A percentile compares a stretch with the other conserved stretches of the same genome.
These are phyloP conservation scores for Annulohypoxylon bovei DNA, from an alignment of 495 filamentous ascomycete genomes.

Conservation along the genomic window DNA sequence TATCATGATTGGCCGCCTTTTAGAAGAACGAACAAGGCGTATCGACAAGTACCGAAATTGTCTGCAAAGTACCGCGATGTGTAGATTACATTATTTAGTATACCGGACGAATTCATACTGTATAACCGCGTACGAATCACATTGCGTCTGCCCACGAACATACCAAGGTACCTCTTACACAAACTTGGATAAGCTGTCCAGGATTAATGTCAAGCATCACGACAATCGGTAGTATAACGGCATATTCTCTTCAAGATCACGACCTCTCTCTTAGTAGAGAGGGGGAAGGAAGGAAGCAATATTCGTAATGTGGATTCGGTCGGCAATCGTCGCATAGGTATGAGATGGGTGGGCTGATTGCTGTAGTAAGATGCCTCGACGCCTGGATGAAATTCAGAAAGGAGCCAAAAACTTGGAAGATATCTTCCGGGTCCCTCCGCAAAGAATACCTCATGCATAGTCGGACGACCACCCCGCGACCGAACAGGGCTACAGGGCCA, in stretches of 20 bases:
- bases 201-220: conserved; percentile 6
- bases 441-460: conserved; percentile 9
- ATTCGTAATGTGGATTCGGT: neutral
- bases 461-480: conserved; percentile 29
- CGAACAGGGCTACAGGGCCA: conserved; percentile 11
- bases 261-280: neutral
- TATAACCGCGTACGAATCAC: conserved; percentile 23
- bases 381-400: conserved; percentile 17
- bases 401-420: conserved; percentile 27
- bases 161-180: neutral
- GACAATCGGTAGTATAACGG: neutral
- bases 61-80: conserved; percentile 21
- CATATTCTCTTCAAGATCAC: neutral
- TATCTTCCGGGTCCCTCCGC: conserved; percentile 33
- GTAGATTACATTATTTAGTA: conserved; percentile 17
- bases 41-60: conserved; percentile 40
- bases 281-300: neutral
- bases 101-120: conserved; percentile 21
- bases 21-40: conserved; percentile 29
- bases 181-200: conserved; percentile 1
- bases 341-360: conserved; percentile 24
- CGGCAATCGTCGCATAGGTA: neutral
- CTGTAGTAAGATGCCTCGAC: conserved; percentile 21
- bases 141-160: conserved; percentile 4
- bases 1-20: conserved; percentile 40